A percentile compares a stretch with the other conserved stretches of the same genome.
Evolutionary conservation across 1,284 basidiomycete species (phyloP).

Genomic region (Malassezia arunalokei): DNA sequence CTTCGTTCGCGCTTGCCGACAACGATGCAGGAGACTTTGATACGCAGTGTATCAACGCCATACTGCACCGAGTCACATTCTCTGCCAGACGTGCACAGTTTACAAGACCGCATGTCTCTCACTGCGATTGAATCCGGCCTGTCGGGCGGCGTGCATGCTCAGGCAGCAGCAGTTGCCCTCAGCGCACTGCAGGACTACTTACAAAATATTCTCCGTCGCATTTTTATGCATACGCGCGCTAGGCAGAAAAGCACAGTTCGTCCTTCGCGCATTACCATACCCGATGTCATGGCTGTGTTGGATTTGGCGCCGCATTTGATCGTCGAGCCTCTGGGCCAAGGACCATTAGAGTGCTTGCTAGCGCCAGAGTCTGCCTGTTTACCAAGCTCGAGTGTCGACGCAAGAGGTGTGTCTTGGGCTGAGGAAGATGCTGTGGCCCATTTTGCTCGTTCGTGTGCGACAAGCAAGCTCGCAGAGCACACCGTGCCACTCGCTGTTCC

Average conservation of each 20-base stretch:
- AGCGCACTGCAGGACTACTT: conserved; percentile 44
- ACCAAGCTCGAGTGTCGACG: conserved; percentile 14
- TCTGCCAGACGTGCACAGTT: conserved; percentile 45
- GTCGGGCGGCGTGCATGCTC: conserved; percentile 38
- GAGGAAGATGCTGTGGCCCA: conserved; percentile 5
- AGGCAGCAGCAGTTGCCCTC: conserved; percentile 44
- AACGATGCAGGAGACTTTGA: conserved; percentile 37
- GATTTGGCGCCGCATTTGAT: conserved; percentile 34
- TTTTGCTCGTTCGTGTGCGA: conserved; percentile 16
- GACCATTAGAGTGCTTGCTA: conserved; percentile 35
- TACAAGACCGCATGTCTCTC: conserved; percentile 47
- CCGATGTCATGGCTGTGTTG: conserved; percentile 35
- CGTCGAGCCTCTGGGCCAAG: conserved; percentile 41
- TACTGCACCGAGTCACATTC: conserved; percentile 46
- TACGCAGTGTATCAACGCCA: conserved; percentile 27
- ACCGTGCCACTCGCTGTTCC: not conserved
- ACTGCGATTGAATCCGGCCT: conserved; percentile 47
- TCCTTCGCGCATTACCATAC: conserved; percentile 22
- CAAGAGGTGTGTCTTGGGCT: not conserved
- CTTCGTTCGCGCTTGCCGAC: conserved; percentile 23
- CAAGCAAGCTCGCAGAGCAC: conserved; percentile 22
- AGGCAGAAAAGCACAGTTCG: not conserved
- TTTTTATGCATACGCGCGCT: conserved; percentile 26
- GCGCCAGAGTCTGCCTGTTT: conserved; percentile 18
- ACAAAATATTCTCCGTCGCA: conserved; percentile 35